Percentiles rank a stretch among this genome's conserved stretches.
phyloP scores from a whole-genome alignment of 2,329 filamentous ascomycete species.

The Lachnellula arida region DNA sequence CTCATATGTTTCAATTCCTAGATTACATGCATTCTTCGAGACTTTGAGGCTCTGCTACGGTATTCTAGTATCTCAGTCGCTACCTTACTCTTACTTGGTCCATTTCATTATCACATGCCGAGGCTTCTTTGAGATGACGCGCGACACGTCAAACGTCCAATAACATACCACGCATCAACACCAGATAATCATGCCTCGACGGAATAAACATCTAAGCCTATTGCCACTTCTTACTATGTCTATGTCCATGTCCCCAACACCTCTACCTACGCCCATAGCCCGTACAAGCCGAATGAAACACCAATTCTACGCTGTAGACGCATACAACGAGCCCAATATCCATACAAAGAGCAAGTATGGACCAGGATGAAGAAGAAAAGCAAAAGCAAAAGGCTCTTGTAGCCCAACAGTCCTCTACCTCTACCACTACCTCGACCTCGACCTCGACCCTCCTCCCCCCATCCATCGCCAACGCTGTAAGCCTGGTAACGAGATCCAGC shows the following conservation, averaged over 20 bases:
- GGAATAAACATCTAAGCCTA: background rate
- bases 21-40: no score
- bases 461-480: slow-evolving; percentile 54
- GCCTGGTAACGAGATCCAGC: slow-evolving; percentile 56
- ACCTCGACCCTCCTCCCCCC: slow-evolving; percentile 50
- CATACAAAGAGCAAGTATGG: slow-evolving; percentile 16
- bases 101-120: slow-evolving; percentile 25
- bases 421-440: slow-evolving; percentile 32
- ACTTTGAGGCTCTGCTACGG: no score
- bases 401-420: slow-evolving; percentile 13
- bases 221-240: slow-evolving; percentile 1
- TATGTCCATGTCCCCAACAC: background rate
- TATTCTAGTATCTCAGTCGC: no score
- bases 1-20: no score
- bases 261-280: background rate
- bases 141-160: slow-evolving; percentile 7
- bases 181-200: slow-evolving; percentile 5
- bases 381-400: slow-evolving; percentile 4
- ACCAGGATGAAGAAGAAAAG: slow-evolving; percentile 22
- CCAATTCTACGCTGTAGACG: background rate
- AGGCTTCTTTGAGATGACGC: slow-evolving; percentile 10
- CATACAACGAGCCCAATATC: background rate
- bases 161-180: slow-evolving; percentile 4
- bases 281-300: background rate
- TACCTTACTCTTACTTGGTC: background rate